Base-by-base conservation (phyloP, 106 monocot genomes). In the Phalaenopsis equestris region DNA sequence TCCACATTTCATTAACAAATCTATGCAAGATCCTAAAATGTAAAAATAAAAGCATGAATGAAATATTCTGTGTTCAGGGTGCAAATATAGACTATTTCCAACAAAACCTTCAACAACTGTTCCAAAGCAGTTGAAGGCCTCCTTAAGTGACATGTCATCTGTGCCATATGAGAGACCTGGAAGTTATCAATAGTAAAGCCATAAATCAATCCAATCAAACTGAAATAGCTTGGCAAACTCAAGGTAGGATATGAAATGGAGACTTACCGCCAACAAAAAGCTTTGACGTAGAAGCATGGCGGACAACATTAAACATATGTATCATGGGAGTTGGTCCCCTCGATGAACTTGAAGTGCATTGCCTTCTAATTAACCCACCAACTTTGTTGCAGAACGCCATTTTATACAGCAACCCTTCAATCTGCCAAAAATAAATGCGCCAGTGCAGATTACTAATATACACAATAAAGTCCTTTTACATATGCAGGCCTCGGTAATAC, bases 111-210 rank as follows among this genome's bases (percentile, higher is more conserved):
- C 94, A 81, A 82, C 82, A 18, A 98, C 94, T 49, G 82, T 88
- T 17, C 97, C 97, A 83, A 92, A 98, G 78, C 82, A 57, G 80
- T 56, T 46, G 67, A 98, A 98, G 68, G 97, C 94, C 46, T 98
- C 92, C 67, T 83, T 89, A 18, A 98, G 92, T 7, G 84, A 67
- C 18, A 87, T 76, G 48, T 92, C 92, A 82, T 98, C 89, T 70
- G 90, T 92, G 8, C 82, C 83, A 47, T 30, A 98, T 23, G 97
- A 92, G 57, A 98, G 85, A 68, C 94, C 97, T 98, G 79, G 21
- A 11, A 23, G 75, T 38, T n/a, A 81, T 58, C 39, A 14, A 77
- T 70, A 36, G 19, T 65, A 18, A 61, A 56, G 72, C 55, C 41
- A 64, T 23, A 41, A 67, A 61, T 61, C 21, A 61, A 67, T 41